Percentiles rank a stretch among this genome's conserved stretches.
These are phyloP conservation scores for Lactifluus hygrophoroides DNA, from an alignment of 768 basidiomycete genomes.

Conservation along the genomic window DNA sequence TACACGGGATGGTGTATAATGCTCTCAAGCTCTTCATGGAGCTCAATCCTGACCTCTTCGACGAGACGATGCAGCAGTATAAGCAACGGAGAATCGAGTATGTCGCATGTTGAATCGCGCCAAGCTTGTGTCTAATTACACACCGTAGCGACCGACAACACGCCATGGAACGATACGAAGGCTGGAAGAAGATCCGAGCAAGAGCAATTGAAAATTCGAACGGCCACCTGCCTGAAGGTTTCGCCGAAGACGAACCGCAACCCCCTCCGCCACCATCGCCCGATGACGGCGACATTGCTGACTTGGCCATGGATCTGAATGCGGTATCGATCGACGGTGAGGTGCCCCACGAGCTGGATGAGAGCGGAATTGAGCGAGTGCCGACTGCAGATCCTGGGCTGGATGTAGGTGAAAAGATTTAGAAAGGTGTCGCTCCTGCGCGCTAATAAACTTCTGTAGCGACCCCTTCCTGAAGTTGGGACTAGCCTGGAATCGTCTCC, in stretches of 20 bases:
- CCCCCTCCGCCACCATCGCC: constrained; percentile 73
- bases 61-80: constrained; percentile 88
- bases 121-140: neutral
- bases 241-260: constrained; percentile 56
- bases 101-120: neutral
- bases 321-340: constrained; percentile 72
- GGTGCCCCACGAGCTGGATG: constrained; percentile 58
- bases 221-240: constrained; percentile 63
- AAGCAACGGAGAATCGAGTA: constrained; percentile 81
- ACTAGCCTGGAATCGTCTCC: constrained; percentile 46
- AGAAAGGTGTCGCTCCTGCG: constrained; percentile 21
- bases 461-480: constrained; percentile 58
- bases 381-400: constrained; percentile 89
- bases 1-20: constrained; percentile 99
- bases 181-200: constrained; percentile 83
- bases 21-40: constrained; percentile 99
- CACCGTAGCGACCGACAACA: constrained; percentile 76
- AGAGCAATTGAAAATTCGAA: constrained; percentile 63
- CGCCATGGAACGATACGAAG: constrained; percentile 74
- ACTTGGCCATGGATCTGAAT: constrained; percentile 84
- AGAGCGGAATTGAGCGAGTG: constrained; percentile 77
- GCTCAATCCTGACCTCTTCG: constrained; percentile 94
- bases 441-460: constrained; percentile 32
- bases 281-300: constrained; percentile 81
- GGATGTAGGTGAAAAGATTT: constrained; percentile 49